A percentile compares a stretch with the other conserved stretches of the same genome.
phyloP scores from a whole-genome alignment of 768 basidiomycete species.

The Rickenella mellea region DNA sequence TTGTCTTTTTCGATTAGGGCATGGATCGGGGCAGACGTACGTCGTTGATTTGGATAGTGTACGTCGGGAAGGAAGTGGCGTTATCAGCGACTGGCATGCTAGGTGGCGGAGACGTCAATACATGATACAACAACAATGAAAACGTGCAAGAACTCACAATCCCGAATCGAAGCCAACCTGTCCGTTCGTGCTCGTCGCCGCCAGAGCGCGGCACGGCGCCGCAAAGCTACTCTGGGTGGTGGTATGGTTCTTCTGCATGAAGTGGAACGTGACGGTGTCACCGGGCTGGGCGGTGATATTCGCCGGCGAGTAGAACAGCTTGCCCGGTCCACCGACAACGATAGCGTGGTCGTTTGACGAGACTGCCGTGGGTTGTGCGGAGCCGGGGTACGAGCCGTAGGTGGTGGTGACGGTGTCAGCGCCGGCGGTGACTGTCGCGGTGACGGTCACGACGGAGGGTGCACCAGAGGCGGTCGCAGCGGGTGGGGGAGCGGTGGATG shows the following conservation, averaged over 20 bases:
- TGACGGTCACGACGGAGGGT: constrained; percentile 22
- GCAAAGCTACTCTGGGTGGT: constrained; percentile 27
- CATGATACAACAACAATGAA: neutral
- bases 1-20: neutral
- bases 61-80: constrained; percentile 41
- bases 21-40: constrained; percentile 15
- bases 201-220: constrained; percentile 26
- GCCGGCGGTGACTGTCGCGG: constrained; percentile 28
- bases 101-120: neutral
- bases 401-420: constrained; percentile 22
- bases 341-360: constrained; percentile 21
- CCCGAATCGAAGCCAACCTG: constrained; percentile 30
- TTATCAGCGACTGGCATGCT: constrained; percentile 39
- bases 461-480: constrained; percentile 22
- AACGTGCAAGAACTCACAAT: constrained; percentile 19
- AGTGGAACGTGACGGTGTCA: constrained; percentile 31
- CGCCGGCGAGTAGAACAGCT: constrained; percentile 20
- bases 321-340: constrained; percentile 18
- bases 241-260: constrained; percentile 30
- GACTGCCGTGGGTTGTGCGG: constrained; percentile 14
- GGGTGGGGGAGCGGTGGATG: constrained; percentile 13
- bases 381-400: constrained; percentile 24
- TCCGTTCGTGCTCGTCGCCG: constrained; percentile 33
- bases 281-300: constrained; percentile 26
- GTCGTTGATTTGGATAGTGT: constrained; percentile 44